Evolutionary conservation across 495 filamentous ascomycete species (phyloP).

Genomic region (Poronia punctata): DNA sequence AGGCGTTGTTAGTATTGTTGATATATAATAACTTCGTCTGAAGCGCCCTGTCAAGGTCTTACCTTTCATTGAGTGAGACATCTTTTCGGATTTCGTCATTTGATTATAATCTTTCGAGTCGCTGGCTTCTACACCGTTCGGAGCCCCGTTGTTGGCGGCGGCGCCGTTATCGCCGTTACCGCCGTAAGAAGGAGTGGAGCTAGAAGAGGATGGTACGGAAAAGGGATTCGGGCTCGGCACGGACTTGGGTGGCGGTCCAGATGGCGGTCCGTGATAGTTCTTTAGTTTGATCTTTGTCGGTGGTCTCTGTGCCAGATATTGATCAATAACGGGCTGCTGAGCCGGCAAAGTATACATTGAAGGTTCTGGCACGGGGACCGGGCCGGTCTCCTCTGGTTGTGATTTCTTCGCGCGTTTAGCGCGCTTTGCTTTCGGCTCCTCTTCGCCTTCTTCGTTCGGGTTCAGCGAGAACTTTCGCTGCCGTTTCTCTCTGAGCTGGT

Average conservation of each 20-base stretch:
- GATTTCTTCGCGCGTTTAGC: constrained; percentile 19
- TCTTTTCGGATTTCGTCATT: constrained; percentile 49
- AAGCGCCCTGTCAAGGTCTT: background rate
- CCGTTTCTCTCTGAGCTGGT: constrained; percentile 24
- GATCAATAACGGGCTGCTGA: constrained; percentile 9
- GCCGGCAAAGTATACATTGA: constrained; percentile 2
- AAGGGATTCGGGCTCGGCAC: constrained; percentile 14
- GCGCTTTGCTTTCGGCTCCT: constrained; percentile 22
- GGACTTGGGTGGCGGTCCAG: constrained; percentile 11
- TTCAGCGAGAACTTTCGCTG: constrained; percentile 24
- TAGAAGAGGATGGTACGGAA: constrained; percentile 12
- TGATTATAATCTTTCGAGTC: constrained; percentile 37
- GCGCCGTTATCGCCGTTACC: no score
- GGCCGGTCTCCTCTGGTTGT: constrained; percentile 5
- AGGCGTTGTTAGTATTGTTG: constrained; percentile 12
- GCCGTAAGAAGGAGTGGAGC: constrained; percentile 4
- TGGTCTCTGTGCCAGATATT: constrained; percentile 6
- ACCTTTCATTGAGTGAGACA: constrained; percentile 46
- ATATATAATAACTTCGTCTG: constrained; percentile 4
- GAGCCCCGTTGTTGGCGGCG: constrained; percentile 4
- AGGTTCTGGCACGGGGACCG: constrained; percentile 8
- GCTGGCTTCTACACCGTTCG: constrained; percentile 14
- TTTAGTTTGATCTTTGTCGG: constrained; percentile 18
- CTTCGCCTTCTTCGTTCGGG: constrained; percentile 14
- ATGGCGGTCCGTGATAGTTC: constrained; percentile 10